Evolutionary conservation across 352 stramenopile genomes (phyloP).

Genomic region (Phytophthora meadii): DNA sequence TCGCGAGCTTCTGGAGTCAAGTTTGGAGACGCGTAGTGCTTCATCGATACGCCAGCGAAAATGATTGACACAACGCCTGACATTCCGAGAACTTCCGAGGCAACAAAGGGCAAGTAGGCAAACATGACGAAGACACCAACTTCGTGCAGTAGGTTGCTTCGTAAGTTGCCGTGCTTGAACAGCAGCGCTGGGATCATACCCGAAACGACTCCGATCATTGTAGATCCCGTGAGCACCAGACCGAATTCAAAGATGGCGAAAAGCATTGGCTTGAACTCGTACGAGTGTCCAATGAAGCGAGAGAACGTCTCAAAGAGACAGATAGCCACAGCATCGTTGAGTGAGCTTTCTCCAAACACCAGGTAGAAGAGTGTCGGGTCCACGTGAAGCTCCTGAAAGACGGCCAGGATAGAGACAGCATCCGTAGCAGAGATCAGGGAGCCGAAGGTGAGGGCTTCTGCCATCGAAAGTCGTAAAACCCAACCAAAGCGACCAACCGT

Average conservation of each 20-base stretch:
- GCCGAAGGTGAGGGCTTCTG: conserved; percentile 92
- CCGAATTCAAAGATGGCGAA: conserved; percentile 91
- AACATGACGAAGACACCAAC: conserved; percentile 91
- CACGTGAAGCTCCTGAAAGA: conserved; percentile 91
- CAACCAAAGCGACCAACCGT: conserved; percentile 64
- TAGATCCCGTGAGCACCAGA: conserved; percentile 90
- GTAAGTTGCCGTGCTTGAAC: conserved; percentile 93
- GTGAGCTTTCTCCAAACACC: conserved; percentile 94
- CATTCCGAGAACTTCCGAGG: conserved; percentile 78
- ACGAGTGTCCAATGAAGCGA: conserved; percentile 91
- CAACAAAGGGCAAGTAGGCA: conserved; percentile 82
- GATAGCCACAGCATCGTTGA: conserved; percentile 95
- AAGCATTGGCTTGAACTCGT: conserved; percentile 78
- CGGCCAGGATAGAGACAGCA: conserved; percentile 92
- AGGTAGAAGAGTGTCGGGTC: conserved; percentile 95
- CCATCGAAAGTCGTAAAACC: conserved; percentile 82
- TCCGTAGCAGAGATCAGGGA: conserved; percentile 94
- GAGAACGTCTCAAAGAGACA: conserved; percentile 94
- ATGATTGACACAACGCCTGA: conserved; percentile 95
- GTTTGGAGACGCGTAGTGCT: conserved; percentile 91
- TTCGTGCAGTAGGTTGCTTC: conserved; percentile 88
- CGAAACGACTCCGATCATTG: conserved; percentile 86
- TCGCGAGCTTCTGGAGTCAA: conserved; percentile 80
- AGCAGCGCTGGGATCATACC: conserved; percentile 86
- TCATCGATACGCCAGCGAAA: conserved; percentile 93